Evolutionary conservation across 805 yeast species (phyloP).

Genomic region (Yarrowia keelungensis): DNA sequence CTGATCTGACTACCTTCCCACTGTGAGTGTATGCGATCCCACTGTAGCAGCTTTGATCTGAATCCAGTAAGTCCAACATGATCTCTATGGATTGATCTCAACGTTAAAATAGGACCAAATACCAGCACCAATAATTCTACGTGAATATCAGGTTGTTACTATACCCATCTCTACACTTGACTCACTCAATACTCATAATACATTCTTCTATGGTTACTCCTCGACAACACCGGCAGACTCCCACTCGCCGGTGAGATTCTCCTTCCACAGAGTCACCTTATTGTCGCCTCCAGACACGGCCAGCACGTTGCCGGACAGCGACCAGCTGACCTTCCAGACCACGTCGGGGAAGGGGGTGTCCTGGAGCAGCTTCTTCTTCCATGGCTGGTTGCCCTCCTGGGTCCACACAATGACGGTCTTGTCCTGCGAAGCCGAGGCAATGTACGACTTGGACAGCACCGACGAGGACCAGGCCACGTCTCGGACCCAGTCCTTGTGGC

Average conservation of each 20-base stretch:
- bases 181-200: constrained; percentile 4
- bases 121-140: no score
- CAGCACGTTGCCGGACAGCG: constrained; percentile 90
- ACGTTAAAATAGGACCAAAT: no score
- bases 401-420: constrained; percentile 95
- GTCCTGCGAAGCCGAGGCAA: constrained; percentile 97
- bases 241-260: constrained; percentile 91
- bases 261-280: constrained; percentile 96
- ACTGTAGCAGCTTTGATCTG: no score
- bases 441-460: constrained; percentile 80
- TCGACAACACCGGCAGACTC: constrained; percentile 97
- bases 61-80: no score
- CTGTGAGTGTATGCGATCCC: no score
- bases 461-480: constrained; percentile 99
- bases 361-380: constrained; percentile 82
- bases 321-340: constrained; percentile 98
- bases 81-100: no score
- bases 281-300: constrained; percentile 98
- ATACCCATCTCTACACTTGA: neutral
- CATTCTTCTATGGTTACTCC: constrained; percentile 52
- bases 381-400: constrained; percentile 68
- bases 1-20: no score
- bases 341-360: constrained; percentile 92
- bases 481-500: constrained; percentile 98
- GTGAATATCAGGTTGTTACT: no score